phyloP scores from a whole-genome alignment of 1,284 basidiomycete genomes.

The Vanrija sp. region DNA sequence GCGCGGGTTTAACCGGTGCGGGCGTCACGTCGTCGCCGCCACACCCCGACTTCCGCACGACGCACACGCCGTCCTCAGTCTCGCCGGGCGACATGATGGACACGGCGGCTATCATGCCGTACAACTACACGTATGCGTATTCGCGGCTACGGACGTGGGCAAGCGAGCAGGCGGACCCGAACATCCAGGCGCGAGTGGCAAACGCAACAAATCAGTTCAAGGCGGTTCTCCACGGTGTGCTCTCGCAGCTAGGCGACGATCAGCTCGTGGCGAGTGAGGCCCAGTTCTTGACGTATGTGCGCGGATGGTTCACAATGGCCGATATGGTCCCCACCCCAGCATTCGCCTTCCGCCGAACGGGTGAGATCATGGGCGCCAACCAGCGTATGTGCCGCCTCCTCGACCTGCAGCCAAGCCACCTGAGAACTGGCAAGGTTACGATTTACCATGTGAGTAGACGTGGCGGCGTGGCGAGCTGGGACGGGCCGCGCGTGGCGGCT shows the following conservation, averaged over 20 bases:
- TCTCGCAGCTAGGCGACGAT: constrained; percentile 15
- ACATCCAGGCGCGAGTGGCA: constrained; percentile 7
- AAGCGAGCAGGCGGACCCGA: constrained; percentile 4
- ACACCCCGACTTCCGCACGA: neutral
- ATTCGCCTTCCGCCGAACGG: constrained; percentile 12
- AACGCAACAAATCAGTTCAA: constrained; percentile 16
- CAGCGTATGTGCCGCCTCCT: constrained; percentile 11
- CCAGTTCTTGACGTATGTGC: constrained; percentile 16
- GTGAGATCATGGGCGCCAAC: constrained; percentile 16
- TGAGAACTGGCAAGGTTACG: constrained; percentile 6
- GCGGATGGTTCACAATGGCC: constrained; percentile 8
- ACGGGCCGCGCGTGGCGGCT: too few species aligned
- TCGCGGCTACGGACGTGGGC: constrained; percentile 14
- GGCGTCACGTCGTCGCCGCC: neutral
- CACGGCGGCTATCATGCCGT: too few species aligned
- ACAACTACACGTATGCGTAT: constrained; percentile 18
- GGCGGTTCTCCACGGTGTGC: constrained; percentile 14
- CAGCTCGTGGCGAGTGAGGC: constrained; percentile 12
- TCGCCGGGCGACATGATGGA: neutral
- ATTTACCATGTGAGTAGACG: constrained; percentile 12
- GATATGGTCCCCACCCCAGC: constrained; percentile 15
- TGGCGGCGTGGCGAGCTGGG: neutral
- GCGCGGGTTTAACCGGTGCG: too few species aligned
- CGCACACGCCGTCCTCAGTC: neutral
- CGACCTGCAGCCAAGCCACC: constrained; percentile 4